These are phyloP conservation scores for Raddia guianensis DNA, from an alignment of 176 grass and related monocot species.

Conservation along the genomic window DNA sequence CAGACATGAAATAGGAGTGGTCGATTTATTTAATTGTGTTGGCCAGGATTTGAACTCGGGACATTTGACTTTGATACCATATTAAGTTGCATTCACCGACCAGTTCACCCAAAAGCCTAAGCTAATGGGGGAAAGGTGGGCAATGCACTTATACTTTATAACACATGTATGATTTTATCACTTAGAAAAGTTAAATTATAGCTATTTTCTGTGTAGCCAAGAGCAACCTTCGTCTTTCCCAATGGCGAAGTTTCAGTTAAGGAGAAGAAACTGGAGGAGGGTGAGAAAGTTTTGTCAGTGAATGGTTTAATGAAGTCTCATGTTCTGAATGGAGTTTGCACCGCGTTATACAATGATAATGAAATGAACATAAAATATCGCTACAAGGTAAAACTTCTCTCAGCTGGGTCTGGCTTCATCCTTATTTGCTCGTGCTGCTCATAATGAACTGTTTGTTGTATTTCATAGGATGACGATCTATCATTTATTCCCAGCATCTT, in stretches of 20 bases:
- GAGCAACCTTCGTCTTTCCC: slow-evolving; percentile 73
- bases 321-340: slow-evolving; percentile 79
- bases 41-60: too few species aligned
- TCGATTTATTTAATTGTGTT: too few species aligned
- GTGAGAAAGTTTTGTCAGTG: slow-evolving; percentile 62
- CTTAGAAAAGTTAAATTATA: slow-evolving; percentile 31
- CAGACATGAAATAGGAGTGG: too few species aligned
- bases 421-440: slow-evolving; percentile 10
- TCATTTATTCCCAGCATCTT: slow-evolving; percentile 77
- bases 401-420: slow-evolving; percentile 16
- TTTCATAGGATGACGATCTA: slow-evolving; percentile 84
- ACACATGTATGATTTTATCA: not conserved
- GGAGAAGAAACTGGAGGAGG: slow-evolving; percentile 62
- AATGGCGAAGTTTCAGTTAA: slow-evolving; percentile 83
- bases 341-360: slow-evolving; percentile 68
- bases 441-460: slow-evolving; percentile 21
- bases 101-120: too few species aligned
- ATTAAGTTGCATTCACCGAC: too few species aligned
- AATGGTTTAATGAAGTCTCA: slow-evolving; percentile 62
- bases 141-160: too few species aligned
- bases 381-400: slow-evolving; percentile 81
- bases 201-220: slow-evolving; percentile 62
- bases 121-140: too few species aligned
- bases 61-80: too few species aligned
- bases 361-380: slow-evolving; percentile 76